Evolutionary conservation across 2,329 filamentous ascomycete genomes (phyloP).

Genomic region (Stenocarpella maydis): DNA sequence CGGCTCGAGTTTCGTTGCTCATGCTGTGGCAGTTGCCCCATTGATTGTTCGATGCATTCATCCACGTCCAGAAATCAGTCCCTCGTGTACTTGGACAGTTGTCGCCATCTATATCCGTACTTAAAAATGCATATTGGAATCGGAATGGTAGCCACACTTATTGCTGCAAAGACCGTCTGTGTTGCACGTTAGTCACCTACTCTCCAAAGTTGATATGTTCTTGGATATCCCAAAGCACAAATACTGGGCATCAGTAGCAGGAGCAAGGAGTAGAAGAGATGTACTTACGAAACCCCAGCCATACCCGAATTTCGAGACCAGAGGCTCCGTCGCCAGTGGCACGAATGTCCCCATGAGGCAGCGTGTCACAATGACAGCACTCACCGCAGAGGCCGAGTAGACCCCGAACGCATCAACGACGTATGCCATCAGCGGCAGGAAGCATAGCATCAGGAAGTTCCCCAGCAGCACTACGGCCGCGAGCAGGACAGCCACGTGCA

Average conservation of each 20-base stretch:
- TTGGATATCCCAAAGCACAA: no score
- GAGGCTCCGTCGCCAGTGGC: conserved; percentile 58
- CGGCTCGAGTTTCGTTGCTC: not conserved
- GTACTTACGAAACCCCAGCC: conserved; percentile 62
- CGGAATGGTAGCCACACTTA: conserved; percentile 55
- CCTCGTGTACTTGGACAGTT: conserved; percentile 59
- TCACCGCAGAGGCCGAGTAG: conserved; percentile 65
- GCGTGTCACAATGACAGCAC: conserved; percentile 62
- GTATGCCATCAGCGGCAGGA: conserved; percentile 62
- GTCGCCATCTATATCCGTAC: conserved; percentile 61
- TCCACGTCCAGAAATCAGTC: conserved; percentile 33
- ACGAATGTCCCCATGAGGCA: conserved; percentile 66
- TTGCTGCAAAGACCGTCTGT: conserved; percentile 52
- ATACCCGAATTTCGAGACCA: conserved; percentile 58
- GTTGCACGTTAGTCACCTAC: no score
- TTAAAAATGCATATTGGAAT: conserved; percentile 59
- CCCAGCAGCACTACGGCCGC: conserved; percentile 55
- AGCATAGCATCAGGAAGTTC: conserved; percentile 52
- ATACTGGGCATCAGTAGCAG: no score
- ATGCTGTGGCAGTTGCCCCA: no score
- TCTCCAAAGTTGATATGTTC: no score
- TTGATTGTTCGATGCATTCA: not conserved
- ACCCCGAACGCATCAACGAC: conserved; percentile 65
- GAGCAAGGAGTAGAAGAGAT: no score
- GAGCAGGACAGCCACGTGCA: conserved; percentile 55